A percentile compares a stretch with the other conserved stretches of the same genome.
Conservation (phyloP, 192 early-diverging fungal species). For the Umbelopsis isabellina region DNA sequence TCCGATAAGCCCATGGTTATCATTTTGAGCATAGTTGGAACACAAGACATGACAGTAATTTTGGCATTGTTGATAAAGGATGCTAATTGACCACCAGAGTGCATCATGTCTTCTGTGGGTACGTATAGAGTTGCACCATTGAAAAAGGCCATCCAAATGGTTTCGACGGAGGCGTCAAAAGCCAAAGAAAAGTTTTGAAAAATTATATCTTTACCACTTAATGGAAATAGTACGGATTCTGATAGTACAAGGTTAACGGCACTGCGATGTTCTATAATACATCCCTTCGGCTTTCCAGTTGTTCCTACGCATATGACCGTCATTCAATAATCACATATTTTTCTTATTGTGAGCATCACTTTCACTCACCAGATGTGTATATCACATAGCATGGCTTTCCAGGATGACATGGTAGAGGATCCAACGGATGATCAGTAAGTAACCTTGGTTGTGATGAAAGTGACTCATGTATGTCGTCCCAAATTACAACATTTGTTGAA, state of each 20-base stretch:
- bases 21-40: constrained; percentile 13
- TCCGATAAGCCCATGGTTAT: neutral
- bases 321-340: no score
- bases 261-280: constrained; percentile 31
- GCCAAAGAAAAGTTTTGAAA: constrained; percentile 16
- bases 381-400: constrained; percentile 1
- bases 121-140: constrained; percentile 9
- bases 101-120: constrained; percentile 17
- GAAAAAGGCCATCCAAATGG: neutral
- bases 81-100: constrained; percentile 5
- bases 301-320: constrained; percentile 30
- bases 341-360: no score
- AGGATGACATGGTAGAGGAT: no score
- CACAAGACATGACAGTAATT: constrained; percentile 1
- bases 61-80: neutral
- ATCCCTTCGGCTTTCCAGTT: constrained; percentile 40
- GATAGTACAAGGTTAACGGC: constrained; percentile 23
- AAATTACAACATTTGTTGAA: constrained; percentile 1
- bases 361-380: neutral
- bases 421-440: no score
- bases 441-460: no score
- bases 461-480: neutral
- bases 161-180: constrained; percentile 17
- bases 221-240: constrained; percentile 5
- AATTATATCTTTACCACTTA: neutral